These are phyloP conservation scores for Ustilago hordei DNA, from an alignment of 1,284 basidiomycete species.

Conservation along the genomic window DNA sequence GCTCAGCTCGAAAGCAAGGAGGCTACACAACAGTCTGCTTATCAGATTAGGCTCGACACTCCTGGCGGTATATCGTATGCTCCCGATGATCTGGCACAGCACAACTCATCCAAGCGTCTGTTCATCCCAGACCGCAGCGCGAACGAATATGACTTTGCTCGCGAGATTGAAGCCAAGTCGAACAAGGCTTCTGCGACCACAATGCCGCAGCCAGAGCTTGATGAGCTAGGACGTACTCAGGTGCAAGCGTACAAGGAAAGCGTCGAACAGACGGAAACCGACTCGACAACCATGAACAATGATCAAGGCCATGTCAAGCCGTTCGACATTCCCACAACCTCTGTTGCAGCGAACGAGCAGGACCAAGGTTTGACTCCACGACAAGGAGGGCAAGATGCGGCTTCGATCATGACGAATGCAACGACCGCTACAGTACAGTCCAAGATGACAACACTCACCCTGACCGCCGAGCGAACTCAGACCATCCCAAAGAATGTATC, in stretches of 20 bases:
- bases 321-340: slow-evolving; percentile 19
- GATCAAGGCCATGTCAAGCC: slow-evolving; percentile 4
- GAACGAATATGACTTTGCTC: slow-evolving; percentile 49
- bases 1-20: slow-evolving; percentile 16
- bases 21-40: slow-evolving; percentile 21
- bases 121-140: slow-evolving; percentile 54
- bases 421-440: slow-evolving; percentile 34
- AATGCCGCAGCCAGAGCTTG: slow-evolving; percentile 10
- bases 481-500: slow-evolving; percentile 37
- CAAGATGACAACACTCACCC: slow-evolving; percentile 39
- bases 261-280: slow-evolving; percentile 13
- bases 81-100: slow-evolving; percentile 56
- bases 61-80: slow-evolving; percentile 65
- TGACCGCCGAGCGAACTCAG: slow-evolving; percentile 25
- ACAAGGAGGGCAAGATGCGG: slow-evolving; percentile 11
- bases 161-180: slow-evolving; percentile 37
- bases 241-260: slow-evolving; percentile 48
- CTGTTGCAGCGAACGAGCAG: background rate
- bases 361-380: slow-evolving; percentile 17
- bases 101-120: slow-evolving; percentile 61
- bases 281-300: background rate
- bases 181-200: background rate
- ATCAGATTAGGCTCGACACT: slow-evolving; percentile 62
- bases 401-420: slow-evolving; percentile 37
- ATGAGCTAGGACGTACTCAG: slow-evolving; percentile 29